Base-by-base conservation (phyloP, 192 early-diverging fungal genomes). In the Podochytrium sp. region DNA sequence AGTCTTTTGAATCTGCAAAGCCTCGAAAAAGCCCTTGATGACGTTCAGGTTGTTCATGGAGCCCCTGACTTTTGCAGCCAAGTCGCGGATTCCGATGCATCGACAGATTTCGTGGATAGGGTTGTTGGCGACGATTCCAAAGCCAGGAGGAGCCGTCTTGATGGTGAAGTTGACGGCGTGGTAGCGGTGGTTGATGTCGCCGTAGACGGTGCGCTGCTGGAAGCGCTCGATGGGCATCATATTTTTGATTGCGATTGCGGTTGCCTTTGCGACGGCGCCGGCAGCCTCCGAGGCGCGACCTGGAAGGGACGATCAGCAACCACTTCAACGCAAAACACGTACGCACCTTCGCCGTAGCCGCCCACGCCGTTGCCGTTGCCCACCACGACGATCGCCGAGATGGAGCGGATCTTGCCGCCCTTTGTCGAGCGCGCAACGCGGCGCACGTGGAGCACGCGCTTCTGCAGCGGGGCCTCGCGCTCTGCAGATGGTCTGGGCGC, bases 1-100 rank as follows among this genome's bases (percentile, higher is more conserved):
- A 4, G 87, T 79, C 74, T 86, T 89, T 83, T 99, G 98, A 18
- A 79, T 70, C 20, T 71, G 57, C 10, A 99, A 79, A 14, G 98
- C 98, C 79, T 92, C 94, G 80, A 98, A 98, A 14, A 93, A 92
- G 6, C 90, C 92, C 86, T 99, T 97, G 85, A 99, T 90, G 35
- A 99, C 96, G 80, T 99, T 99, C 93, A 99, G 94, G 2, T 95
- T 94, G 79, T 95, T 98, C 42, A 87, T 85, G n/a, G 95, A 96
- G 2, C 96, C 96, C 69, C 85, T 79, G 35, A 98, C 91, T 80
- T 98, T 98, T 55, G 89, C 92, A 38, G 92, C 85, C 70, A 98
- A 65, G 83, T 99, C 98, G 62, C 91, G 90, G 76, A 98, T 94
- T 34, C 98, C 98, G 34, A 93, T 79, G 76, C 94, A 96, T 62